phyloP scores from a whole-genome alignment of 352 stramenopile genomes.

The Pythium pyrilobum region DNA sequence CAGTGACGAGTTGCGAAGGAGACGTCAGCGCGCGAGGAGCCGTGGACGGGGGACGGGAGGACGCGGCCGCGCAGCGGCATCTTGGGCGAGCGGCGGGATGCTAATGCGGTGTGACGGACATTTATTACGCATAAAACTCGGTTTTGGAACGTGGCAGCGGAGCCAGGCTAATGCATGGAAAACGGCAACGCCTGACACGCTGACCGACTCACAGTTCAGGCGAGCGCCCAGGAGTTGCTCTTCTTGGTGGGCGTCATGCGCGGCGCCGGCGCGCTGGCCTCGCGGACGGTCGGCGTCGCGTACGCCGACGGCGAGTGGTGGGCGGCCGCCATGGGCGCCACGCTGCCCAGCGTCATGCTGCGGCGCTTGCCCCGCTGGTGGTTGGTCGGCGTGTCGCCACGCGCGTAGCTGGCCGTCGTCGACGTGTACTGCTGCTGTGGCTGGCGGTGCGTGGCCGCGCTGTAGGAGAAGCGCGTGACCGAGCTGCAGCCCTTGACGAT shows the following conservation, averaged over 20 bases:
- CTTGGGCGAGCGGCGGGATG: no score
- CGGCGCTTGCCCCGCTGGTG: conserved; percentile 7
- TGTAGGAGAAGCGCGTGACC: conserved; percentile 12
- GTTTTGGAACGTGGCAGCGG: no score
- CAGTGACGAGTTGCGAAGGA: no score
- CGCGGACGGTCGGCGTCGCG: conserved; percentile 1
- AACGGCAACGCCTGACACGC: no score
- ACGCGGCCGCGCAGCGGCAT: no score
- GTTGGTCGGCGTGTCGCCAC: neutral
- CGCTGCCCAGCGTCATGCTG: conserved; percentile 17
- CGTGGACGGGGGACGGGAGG: no score
- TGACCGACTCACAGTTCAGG: no score
- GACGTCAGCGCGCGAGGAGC: no score
- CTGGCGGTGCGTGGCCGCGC: neutral
- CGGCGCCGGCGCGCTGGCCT: conserved; percentile 1
- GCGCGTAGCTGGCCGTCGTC: no score
- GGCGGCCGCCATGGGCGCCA: neutral
- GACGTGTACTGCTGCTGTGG: neutral
- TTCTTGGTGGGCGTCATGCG: neutral
- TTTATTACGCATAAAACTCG: no score
- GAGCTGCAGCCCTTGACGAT: conserved; percentile 13
- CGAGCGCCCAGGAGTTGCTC: conserved; percentile 3
- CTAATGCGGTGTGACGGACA: no score
- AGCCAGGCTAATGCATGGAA: no score
- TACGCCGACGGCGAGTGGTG: neutral